Base-by-base conservation (phyloP, 257 asterid genomes). In the Echites panduratus region DNA sequence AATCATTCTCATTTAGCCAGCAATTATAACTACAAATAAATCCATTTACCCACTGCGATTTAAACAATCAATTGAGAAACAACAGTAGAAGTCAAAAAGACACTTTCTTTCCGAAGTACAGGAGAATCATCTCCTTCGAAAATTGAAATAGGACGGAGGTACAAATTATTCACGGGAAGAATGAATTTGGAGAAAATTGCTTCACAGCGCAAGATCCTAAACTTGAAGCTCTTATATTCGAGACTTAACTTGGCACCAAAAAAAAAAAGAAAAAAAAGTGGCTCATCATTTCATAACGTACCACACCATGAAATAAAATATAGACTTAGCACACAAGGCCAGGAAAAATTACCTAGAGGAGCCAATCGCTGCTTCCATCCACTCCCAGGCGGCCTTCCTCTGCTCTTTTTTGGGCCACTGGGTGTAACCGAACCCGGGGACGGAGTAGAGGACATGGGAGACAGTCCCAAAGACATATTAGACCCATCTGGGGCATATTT, bases 321-420 rank as follows among this genome's bases (percentile, higher is more conserved):
- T 7, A 14, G 35, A 35, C 38, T 8, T 11, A 0, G 16, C 67
- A 78, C 56, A 6, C 47, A 76, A n/a, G 43, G 9, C 64, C 54
- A 63, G 66, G 73, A 67, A 58, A 73, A 24, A 78, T 71, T 78
- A 92, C 99, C 99, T 76, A 95, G 96, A 49, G 96, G 91, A 61
- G 99, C 98, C 56, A 95, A 88, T 79, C 90, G 82, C 87, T 95
- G 99, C 84, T 90, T 95, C 97, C 99, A 88, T 20, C 99, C 98
- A 65, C 83, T 85, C 70, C 99, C 99, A 2, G 93, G 98, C 5
- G 99, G 99, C 44, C 99, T 80, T 5, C 99, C 99, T 72, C 90
- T 79, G 2, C 83, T 72, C 14, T 83, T 86, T 64, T 81, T 90
- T 4, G 89, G 88, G 2, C 89, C 87, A 0, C 74, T 27, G 0